phyloP scores from a whole-genome alignment of 148 eudicot species.

The Rhododendron ovatum region DNA sequence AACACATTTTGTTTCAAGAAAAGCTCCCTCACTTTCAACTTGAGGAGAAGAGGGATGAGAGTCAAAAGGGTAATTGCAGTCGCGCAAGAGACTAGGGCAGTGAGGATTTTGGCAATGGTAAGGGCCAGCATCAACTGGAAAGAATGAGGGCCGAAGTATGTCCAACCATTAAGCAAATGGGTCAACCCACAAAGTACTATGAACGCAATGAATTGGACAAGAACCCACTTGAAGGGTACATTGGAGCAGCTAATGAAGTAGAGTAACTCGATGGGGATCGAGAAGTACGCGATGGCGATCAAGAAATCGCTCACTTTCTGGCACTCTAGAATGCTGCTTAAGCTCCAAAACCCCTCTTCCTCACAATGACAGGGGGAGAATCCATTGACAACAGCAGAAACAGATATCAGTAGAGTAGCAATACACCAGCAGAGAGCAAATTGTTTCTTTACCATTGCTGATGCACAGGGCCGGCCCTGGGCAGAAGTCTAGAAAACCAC shows the following conservation, averaged over 20 bases:
- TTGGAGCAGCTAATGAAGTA: constrained; percentile 89
- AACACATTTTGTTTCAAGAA: constrained; percentile 63
- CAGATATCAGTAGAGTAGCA: constrained; percentile 30
- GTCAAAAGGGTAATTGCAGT: constrained; percentile 83
- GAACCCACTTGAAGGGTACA: constrained; percentile 89
- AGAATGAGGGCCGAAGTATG: constrained; percentile 70
- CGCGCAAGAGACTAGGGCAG: constrained; percentile 84
- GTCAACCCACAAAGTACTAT: constrained; percentile 95
- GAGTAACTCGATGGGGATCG: constrained; percentile 85
- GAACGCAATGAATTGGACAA: constrained; percentile 72
- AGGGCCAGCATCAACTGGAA: constrained; percentile 73
- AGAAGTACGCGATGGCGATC: constrained; percentile 89
- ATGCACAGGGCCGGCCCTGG: not conserved
- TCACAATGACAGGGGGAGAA: constrained; percentile 59
- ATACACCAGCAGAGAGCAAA: constrained; percentile 28
- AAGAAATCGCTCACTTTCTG: constrained; percentile 85
- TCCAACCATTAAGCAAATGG: constrained; percentile 90
- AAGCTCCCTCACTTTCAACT: constrained; percentile 77
- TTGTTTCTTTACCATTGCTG: constrained; percentile 41
- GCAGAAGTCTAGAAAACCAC: not conserved
- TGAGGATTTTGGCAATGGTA: constrained; percentile 67
- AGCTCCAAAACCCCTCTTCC: constrained; percentile 73
- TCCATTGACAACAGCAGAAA: constrained; percentile 36
- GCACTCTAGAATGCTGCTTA: constrained; percentile 60
- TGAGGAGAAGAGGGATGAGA: constrained; percentile 72